phyloP scores from a whole-genome alignment of 306 rosid species.

The Citrullus amarus region DNA sequence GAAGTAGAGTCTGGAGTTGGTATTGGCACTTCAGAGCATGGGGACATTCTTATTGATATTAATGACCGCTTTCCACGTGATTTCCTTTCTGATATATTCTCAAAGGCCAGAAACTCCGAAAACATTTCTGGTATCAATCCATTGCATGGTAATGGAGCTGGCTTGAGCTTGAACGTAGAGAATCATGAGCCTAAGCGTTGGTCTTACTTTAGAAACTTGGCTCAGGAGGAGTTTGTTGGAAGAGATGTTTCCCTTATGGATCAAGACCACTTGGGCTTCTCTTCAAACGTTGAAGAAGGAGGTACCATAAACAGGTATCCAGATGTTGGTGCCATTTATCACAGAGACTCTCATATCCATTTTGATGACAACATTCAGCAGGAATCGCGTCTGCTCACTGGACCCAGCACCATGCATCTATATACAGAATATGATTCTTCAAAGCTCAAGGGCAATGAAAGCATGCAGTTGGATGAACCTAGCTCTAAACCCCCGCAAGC shows the following conservation, averaged over 20 bases:
- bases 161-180: slow-evolving; percentile 60
- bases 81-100: slow-evolving; percentile 43
- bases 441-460: slow-evolving; percentile 34
- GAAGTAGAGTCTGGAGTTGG: slow-evolving; percentile 21
- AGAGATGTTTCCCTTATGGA: slow-evolving; percentile 67
- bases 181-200: slow-evolving; percentile 67
- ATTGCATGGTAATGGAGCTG: slow-evolving; percentile 36
- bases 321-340: slow-evolving; percentile 31
- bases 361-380: slow-evolving; percentile 34
- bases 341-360: slow-evolving; percentile 32
- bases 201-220: slow-evolving; percentile 78
- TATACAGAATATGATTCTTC: slow-evolving; percentile 34
- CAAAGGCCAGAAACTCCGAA: slow-evolving; percentile 31
- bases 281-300: slow-evolving; percentile 32
- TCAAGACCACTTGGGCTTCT: slow-evolving; percentile 58
- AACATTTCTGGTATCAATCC: slow-evolving; percentile 27
- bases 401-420: slow-evolving; percentile 16
- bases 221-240: slow-evolving; percentile 48
- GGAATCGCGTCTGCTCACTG: slow-evolving; percentile 28
- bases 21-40: slow-evolving; percentile 30
- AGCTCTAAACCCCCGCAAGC: slow-evolving; percentile 35
- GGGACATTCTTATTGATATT: slow-evolving; percentile 51
- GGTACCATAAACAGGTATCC: slow-evolving; percentile 36
- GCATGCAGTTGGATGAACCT: slow-evolving; percentile 51
- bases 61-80: slow-evolving; percentile 54